These are phyloP conservation scores for Hyphopichia pseudoburtonii DNA, from an alignment of 1,139 yeast species.

Conservation along the genomic window DNA sequence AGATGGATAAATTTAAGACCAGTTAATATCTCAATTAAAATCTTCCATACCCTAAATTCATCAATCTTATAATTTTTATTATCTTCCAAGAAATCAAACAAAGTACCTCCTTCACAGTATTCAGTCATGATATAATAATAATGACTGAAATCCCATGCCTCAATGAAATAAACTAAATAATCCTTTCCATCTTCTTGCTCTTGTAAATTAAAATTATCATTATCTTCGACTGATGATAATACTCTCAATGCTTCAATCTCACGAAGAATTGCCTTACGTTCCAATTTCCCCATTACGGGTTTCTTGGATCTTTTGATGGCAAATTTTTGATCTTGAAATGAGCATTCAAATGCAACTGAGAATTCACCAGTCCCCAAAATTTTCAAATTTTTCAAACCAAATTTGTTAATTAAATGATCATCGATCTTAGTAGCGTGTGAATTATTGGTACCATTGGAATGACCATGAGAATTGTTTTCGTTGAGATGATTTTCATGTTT, in stretches of 20 bases:
- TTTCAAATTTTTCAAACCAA: constrained; percentile 62
- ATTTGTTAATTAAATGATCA: constrained; percentile 63
- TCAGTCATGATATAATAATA: constrained; percentile 92
- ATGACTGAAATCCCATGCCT: constrained; percentile 80
- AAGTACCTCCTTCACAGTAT: constrained; percentile 90
- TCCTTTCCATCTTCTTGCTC: constrained; percentile 78
- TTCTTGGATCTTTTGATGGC: constrained; percentile 85
- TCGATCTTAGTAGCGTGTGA: constrained; percentile 33
- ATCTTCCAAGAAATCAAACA: constrained; percentile 76
- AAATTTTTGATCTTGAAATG: constrained; percentile 63
- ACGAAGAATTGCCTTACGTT: constrained; percentile 34
- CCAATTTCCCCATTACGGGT: constrained; percentile 43
- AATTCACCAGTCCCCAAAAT: constrained; percentile 85
- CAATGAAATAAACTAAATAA: constrained; percentile 73
- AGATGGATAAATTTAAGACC: constrained; percentile 84
- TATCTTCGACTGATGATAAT: constrained; percentile 42
- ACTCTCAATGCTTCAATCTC: constrained; percentile 47
- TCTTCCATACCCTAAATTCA: constrained; percentile 98
- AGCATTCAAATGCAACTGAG: constrained; percentile 78
- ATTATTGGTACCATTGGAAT: not conserved
- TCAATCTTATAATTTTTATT: constrained; percentile 76
- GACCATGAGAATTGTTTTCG: not conserved
- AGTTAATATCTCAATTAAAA: constrained; percentile 72
- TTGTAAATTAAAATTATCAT: constrained; percentile 32
- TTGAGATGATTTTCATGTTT: not conserved